These are phyloP conservation scores for Teratosphaeria pseudoeucalypti DNA, from an alignment of 2,329 filamentous ascomycete genomes.

Conservation along the genomic window DNA sequence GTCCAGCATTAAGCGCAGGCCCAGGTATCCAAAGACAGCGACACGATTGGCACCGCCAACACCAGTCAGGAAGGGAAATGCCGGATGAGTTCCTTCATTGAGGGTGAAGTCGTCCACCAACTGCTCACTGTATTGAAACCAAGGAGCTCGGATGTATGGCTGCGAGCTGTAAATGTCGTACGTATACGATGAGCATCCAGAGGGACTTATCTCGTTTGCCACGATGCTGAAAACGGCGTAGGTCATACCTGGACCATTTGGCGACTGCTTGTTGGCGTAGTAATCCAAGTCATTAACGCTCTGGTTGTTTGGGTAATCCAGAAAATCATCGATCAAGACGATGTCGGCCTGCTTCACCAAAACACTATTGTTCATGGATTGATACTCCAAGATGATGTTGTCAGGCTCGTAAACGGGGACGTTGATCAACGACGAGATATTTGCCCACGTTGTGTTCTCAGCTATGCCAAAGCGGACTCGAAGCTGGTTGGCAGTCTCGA, in stretches of 20 bases:
- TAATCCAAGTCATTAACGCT: slow-evolving; percentile 53
- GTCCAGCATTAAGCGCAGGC: slow-evolving; percentile 50
- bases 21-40: slow-evolving; percentile 56
- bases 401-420: slow-evolving; percentile 38
- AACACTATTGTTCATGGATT: slow-evolving; percentile 55
- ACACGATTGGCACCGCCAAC: slow-evolving; percentile 61
- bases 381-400: slow-evolving; percentile 54
- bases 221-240: slow-evolving; percentile 60
- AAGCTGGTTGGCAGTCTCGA: slow-evolving; percentile 48
- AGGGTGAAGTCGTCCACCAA: slow-evolving; percentile 47
- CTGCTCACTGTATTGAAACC: slow-evolving; percentile 63
- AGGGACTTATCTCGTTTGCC: slow-evolving; percentile 54
- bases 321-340: slow-evolving; percentile 54
- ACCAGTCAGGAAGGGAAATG: slow-evolving; percentile 61
- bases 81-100: slow-evolving; percentile 58
- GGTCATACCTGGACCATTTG: slow-evolving; percentile 62
- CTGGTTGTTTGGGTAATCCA: slow-evolving; percentile 49
- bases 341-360: slow-evolving; percentile 63
- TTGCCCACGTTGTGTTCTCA: slow-evolving; percentile 48
- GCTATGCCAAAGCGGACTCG: slow-evolving; percentile 45
- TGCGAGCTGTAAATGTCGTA: slow-evolving; percentile 54
- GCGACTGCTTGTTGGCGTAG: slow-evolving; percentile 58
- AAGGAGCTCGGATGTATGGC: slow-evolving; percentile 56
- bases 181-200: slow-evolving; percentile 58
- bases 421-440: slow-evolving; percentile 47